phyloP scores from a whole-genome alignment of 2,329 filamentous ascomycete species.

The Cercospora sp. region DNA sequence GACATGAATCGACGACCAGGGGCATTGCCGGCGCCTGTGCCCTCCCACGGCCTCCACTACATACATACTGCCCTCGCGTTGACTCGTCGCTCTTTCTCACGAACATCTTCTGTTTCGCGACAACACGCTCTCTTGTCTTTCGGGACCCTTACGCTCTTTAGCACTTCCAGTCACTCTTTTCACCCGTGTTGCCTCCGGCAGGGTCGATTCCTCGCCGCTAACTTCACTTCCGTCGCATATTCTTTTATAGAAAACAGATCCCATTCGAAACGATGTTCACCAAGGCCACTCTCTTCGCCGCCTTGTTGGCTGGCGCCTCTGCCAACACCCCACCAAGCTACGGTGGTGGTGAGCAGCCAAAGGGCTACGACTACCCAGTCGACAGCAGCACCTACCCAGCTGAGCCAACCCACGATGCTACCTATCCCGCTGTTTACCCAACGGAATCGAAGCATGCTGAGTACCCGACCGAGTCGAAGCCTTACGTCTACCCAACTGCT shows the following conservation, averaged over 20 bases:
- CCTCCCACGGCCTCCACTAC: not conserved
- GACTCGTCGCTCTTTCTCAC: slow-evolving; percentile 21
- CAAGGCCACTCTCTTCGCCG: slow-evolving; percentile 36
- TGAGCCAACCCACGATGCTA: not conserved
- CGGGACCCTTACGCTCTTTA: slow-evolving; percentile 38
- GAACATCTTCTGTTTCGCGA: slow-evolving; percentile 32
- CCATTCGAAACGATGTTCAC: slow-evolving; percentile 29
- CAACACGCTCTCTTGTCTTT: slow-evolving; percentile 33
- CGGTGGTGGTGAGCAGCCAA: not conserved
- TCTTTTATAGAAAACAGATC: slow-evolving; percentile 21
- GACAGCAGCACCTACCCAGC: not conserved
- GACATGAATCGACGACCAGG: slow-evolving; percentile 22
- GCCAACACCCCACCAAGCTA: slow-evolving; percentile 19
- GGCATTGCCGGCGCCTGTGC: slow-evolving; percentile 13
- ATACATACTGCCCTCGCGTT: slow-evolving; percentile 10
- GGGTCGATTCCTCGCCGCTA: slow-evolving; percentile 29
- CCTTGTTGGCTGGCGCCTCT: slow-evolving; percentile 32
- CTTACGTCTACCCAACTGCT: not conserved
- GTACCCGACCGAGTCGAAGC: not conserved
- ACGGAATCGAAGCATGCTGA: not conserved
- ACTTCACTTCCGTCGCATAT: not conserved
- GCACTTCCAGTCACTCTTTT: slow-evolving; percentile 37
- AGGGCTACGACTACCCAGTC: not conserved
- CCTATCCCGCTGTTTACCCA: slow-evolving; percentile 5
- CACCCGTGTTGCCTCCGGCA: slow-evolving; percentile 28